These are phyloP conservation scores for Medicago truncatula DNA, from an alignment of 306 rosid species.

Conservation along the genomic window MtrunA17r5.0-ANR NC_053048.1:13937001-13937500, in stretches of 20 bases:
- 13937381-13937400: conserved; percentile 79
- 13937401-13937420: conserved; percentile 88
- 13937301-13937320: conserved; percentile 16
- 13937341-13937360: conserved; percentile 26
- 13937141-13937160: conserved; percentile 28
- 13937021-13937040: conserved; percentile 92
- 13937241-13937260: conserved; percentile 10
- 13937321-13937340: conserved; percentile 23
- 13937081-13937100: conserved; percentile 64
- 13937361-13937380: conserved; percentile 40
- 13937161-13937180: conserved; percentile 30
- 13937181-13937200: conserved; percentile 21
- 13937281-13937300: conserved; percentile 9
- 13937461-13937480: conserved; percentile 90
- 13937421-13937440: conserved; percentile 66
- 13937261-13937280: conserved; percentile 23
- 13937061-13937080: conserved; percentile 83
- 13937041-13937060: conserved; percentile 77
- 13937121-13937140: conserved; percentile 36
- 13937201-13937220: conserved; percentile 11
- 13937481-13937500: conserved; percentile 42
- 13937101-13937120: conserved; percentile 38
- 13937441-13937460: conserved; percentile 79
- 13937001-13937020: conserved; percentile 80
- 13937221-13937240: conserved; percentile 26